phyloP scores from a whole-genome alignment of 148 eudicot species.

The Rhododendron henanense region DNA sequence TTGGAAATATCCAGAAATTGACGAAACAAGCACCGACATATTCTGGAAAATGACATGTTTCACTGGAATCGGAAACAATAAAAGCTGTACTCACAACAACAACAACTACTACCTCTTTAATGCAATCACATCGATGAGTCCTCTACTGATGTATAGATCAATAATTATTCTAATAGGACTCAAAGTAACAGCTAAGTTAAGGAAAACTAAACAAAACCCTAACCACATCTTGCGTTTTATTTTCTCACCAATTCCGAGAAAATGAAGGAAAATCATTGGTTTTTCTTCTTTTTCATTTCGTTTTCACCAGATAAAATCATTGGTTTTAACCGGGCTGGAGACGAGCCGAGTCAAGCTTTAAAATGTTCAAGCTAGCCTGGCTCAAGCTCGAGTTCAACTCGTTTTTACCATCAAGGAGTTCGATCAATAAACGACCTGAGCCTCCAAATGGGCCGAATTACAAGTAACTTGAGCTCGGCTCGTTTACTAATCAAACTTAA shows the following conservation, averaged over 20 bases:
- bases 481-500: background rate
- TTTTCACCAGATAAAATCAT: background rate
- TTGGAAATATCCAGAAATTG: conserved; percentile 1
- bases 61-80: conserved; percentile 3
- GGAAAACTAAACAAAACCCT: background rate
- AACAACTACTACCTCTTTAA: background rate
- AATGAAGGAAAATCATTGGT: background rate
- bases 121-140: background rate
- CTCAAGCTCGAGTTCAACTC: background rate
- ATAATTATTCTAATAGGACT: background rate
- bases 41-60: background rate
- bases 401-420: background rate
- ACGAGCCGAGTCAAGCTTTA: background rate
- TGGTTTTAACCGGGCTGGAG: no score
- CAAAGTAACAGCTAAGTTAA: background rate
- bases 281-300: background rate
- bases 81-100: conserved; percentile 1
- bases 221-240: background rate
- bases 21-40: background rate
- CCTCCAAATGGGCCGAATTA: background rate
- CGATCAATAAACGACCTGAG: background rate
- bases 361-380: background rate
- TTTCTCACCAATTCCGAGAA: conserved; percentile 7
- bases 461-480: background rate
- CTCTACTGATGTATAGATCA: background rate